A percentile compares a stretch with the other conserved stretches of the same genome.
Conservation (phyloP, 1,284 basidiomycete genomes). For the Leccinum proliferum region DNA sequence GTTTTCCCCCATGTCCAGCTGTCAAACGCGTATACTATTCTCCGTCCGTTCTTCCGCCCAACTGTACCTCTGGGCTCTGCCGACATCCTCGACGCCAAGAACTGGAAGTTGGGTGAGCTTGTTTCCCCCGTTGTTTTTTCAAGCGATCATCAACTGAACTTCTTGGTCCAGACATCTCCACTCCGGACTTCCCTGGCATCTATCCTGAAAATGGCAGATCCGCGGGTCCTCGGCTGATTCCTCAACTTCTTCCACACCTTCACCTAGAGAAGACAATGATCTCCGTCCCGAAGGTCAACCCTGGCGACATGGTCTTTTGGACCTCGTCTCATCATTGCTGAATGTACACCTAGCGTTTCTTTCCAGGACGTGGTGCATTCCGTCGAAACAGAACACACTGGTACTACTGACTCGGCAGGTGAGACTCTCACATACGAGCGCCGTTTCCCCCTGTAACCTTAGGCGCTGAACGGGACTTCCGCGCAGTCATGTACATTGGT, state of each 20-base stretch:
- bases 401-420: slow-evolving; percentile 68
- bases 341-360: no score
- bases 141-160: neutral
- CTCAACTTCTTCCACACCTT: slow-evolving; percentile 60
- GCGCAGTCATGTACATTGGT: slow-evolving; percentile 74
- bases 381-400: slow-evolving; percentile 70
- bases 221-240: slow-evolving; percentile 47
- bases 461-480: neutral
- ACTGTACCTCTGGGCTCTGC: slow-evolving; percentile 36
- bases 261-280: slow-evolving; percentile 68
- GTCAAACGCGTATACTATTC: slow-evolving; percentile 74
- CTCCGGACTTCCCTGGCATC: slow-evolving; percentile 58
- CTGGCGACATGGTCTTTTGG: slow-evolving; percentile 87
- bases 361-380: slow-evolving; percentile 68
- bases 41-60: slow-evolving; percentile 79
- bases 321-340: neutral
- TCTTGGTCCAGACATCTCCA: slow-evolving; percentile 41
- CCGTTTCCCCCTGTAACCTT: no score
- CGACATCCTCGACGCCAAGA: slow-evolving; percentile 48
- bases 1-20: slow-evolving; percentile 75
- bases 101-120: slow-evolving; percentile 65
- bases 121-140: neutral
- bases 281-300: slow-evolving; percentile 65
- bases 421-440: slow-evolving; percentile 6
- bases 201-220: slow-evolving; percentile 36